Evolutionary conservation across 2,329 filamentous ascomycete genomes (phyloP), one percentile per base, ranked within the genome.

Genomic region (Paraphaeosphaeria sporulosa): DNA sequence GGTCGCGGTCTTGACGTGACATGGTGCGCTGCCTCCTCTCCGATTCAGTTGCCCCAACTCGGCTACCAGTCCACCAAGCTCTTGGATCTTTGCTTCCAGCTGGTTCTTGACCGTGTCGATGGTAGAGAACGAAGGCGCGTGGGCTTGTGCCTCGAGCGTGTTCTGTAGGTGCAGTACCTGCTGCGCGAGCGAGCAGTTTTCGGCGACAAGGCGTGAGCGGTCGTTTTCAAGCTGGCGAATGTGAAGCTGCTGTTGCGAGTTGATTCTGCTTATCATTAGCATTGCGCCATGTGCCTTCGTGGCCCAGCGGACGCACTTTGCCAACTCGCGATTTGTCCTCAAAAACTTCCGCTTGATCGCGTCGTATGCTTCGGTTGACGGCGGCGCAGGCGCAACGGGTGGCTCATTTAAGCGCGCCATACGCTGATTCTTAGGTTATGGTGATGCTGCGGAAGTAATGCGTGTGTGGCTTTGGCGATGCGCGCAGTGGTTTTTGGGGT

Each of bases 401-500:
- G 86, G 86, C 83, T 93, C 91, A 81, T 94, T 94, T 69, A 94
- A 85, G 81, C 91, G 87, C 80, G 91, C 91, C 91, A 94, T 94
- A 78, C 76, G 82, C 82, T 74, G 70, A 77, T 75, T 76, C 69
- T 23, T 66, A 55, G 57, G 66, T 55, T 62, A n/a, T 27, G 49
- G 13, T 27, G 8, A 42, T 54, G n/a, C 19, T 34, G 9, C 38
- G 64, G 66, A 74, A 74, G 27, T 72, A 77, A 75, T 72, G 64
- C 59, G 40, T 65, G 53, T 36, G 15, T 54, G 23, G 25, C 23
- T 34, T 15, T 55, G 47, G 50, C 48, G 48, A 53, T 34, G 25
- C 48, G 65, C 58, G 43, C 61, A 43, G 52, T 60, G 25, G 36
- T 62, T 61, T 40, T 44, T 62, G 62, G 59, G 34, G 50, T 54